These are phyloP conservation scores for Saksenaea vasiformis DNA, from an alignment of 371 early-diverging fungal species.

Conservation along the genomic window DNA sequence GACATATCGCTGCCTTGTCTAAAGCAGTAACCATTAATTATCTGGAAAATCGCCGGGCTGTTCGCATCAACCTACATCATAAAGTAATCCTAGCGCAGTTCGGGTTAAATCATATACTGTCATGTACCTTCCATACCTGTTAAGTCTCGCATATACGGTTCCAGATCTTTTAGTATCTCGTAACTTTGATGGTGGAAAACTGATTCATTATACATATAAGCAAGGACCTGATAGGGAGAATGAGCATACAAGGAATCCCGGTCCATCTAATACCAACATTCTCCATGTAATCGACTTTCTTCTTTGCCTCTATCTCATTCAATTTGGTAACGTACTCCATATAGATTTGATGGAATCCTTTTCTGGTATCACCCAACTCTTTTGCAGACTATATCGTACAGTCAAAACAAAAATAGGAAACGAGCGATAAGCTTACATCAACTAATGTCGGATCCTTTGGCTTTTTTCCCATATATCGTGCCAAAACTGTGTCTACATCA, in stretches of 20 bases:
- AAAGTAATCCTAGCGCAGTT: conserved; percentile 29
- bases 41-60: neutral
- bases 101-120: neutral
- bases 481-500: conserved; percentile 62
- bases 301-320: conserved; percentile 68
- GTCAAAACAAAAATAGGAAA: neutral
- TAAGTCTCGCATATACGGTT: conserved; percentile 75
- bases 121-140: conserved; percentile 43
- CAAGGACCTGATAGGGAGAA: conserved; percentile 48
- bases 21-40: neutral
- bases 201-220: conserved; percentile 73
- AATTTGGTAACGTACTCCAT: conserved; percentile 69
- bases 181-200: conserved; percentile 79
- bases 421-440: conserved; percentile 42
- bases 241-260: neutral
- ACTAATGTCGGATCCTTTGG: conserved; percentile 59
- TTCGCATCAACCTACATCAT: conserved; percentile 34
- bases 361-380: conserved; percentile 62
- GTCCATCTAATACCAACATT: conserved; percentile 47
- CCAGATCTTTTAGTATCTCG: conserved; percentile 72
- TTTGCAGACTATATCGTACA: conserved; percentile 45
- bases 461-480: conserved; percentile 63
- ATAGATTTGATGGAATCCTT: conserved; percentile 60
- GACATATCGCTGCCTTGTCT: conserved; percentile 44
- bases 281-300: conserved; percentile 76